These are phyloP conservation scores for Prunus fruticosa DNA, from an alignment of 306 rosid species.

Conservation along the genomic window DNA sequence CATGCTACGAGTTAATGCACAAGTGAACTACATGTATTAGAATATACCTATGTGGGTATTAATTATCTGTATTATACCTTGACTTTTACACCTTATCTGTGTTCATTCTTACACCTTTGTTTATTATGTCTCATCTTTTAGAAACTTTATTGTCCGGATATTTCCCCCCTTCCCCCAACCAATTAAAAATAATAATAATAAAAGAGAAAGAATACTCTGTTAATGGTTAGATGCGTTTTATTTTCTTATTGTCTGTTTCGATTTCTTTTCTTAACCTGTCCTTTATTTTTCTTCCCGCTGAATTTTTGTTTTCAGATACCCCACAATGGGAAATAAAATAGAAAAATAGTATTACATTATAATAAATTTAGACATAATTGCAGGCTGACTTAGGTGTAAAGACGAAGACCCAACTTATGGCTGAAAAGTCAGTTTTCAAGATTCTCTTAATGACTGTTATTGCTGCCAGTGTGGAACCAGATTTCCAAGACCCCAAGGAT, in stretches of 20 bases:
- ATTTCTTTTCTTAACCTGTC: not conserved
- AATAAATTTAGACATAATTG: slow-evolving; percentile 23
- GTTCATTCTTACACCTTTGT: not conserved
- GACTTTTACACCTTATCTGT: not conserved
- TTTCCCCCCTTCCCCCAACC: not conserved
- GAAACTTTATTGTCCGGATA: not conserved
- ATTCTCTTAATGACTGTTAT: slow-evolving; percentile 81
- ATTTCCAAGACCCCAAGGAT: slow-evolving; percentile 73
- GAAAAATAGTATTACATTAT: slow-evolving; percentile 21
- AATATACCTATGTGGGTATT: not conserved
- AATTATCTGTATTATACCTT: not conserved
- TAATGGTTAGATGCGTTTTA: not conserved
- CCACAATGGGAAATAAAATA: not conserved
- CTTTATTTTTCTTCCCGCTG: not conserved
- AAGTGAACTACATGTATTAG: not conserved
- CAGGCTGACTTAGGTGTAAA: slow-evolving; percentile 99
- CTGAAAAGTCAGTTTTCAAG: slow-evolving; percentile 97
- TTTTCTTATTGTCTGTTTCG: not conserved
- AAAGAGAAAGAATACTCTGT: not conserved
- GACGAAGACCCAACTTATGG: slow-evolving; percentile 98
- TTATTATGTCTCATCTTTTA: not conserved
- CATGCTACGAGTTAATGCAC: not conserved
- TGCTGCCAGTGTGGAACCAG: slow-evolving; percentile 89
- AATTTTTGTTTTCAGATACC: not conserved
- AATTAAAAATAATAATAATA: not conserved